Evolutionary conservation across 331 rosid genomes (phyloP).

Genomic region (Pyracantha coccinea): DNA sequence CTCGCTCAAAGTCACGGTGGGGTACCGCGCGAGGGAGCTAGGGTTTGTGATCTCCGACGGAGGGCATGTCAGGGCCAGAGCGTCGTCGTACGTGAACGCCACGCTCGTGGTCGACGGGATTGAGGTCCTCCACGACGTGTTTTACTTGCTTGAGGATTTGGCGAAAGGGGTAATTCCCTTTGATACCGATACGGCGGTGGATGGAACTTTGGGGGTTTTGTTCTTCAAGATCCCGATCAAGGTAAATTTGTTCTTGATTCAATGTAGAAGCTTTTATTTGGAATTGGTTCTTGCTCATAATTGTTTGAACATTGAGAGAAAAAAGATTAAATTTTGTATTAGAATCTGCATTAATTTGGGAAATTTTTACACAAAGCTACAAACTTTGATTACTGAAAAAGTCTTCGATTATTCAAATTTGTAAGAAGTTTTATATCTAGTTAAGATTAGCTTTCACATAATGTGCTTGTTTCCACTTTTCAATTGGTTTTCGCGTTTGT

Average conservation of each 20-base stretch:
- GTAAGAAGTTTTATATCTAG: neutral
- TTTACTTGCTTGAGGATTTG: constrained; percentile 68
- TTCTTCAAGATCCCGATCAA: constrained; percentile 56
- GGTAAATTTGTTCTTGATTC: constrained; percentile 21
- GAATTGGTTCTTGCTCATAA: neutral
- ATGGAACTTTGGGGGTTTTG: constrained; percentile 54
- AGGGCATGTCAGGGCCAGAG: constrained; percentile 50
- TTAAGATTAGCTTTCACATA: neutral
- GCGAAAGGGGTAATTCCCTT: constrained; percentile 70
- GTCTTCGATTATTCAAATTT: neutral
- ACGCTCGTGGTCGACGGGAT: constrained; percentile 55
- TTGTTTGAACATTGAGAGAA: neutral
- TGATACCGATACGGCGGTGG: constrained; percentile 49
- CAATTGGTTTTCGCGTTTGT: neutral
- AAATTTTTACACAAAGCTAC: neutral
- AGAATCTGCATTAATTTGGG: neutral
- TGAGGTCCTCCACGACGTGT: constrained; percentile 60
- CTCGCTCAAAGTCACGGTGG: constrained; percentile 45
- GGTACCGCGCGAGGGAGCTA: constrained; percentile 63
- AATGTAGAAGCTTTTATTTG: neutral
- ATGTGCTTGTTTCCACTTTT: neutral
- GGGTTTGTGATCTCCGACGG: constrained; percentile 52
- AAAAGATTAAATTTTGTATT: neutral
- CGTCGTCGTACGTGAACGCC: constrained; percentile 54
- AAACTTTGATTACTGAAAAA: too few species aligned